Evolutionary conservation across 345 rosid genomes (phyloP).

Genomic region (Passiflora organensis): DNA sequence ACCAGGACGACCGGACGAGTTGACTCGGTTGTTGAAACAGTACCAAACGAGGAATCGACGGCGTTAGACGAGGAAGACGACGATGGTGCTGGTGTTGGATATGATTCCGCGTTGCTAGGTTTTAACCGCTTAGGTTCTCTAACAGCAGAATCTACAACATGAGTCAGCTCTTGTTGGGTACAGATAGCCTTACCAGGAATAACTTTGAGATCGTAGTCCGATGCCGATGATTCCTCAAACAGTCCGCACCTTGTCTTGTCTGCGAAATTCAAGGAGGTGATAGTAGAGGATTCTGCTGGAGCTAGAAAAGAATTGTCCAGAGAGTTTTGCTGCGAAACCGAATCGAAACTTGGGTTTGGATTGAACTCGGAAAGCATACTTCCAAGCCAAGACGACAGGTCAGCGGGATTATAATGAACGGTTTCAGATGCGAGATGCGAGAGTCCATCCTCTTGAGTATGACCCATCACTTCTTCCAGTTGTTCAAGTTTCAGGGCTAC

Average conservation of each 20-base stretch:
- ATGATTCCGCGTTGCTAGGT: conserved; percentile 3
- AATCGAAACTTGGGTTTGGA: conserved; percentile 27
- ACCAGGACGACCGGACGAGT: conserved; percentile 53
- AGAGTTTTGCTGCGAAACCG: not conserved
- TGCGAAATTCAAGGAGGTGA: conserved; percentile 32
- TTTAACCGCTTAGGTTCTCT: conserved; percentile 10
- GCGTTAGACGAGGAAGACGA: conserved; percentile 29
- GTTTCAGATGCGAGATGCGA: conserved; percentile 52
- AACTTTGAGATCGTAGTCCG: conserved; percentile 63
- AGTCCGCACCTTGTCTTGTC: not conserved
- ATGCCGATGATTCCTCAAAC: conserved; percentile 31
- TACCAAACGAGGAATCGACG: conserved; percentile 1
- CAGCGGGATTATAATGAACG: conserved; percentile 74
- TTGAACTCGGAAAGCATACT: conserved; percentile 62
- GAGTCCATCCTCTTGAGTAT: conserved; percentile 52
- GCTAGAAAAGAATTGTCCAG: conserved; percentile 28
- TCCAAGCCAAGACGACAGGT: conserved; percentile 62
- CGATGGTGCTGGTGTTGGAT: conserved; percentile 9
- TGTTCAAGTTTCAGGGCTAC: conserved; percentile 80
- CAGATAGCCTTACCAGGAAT: conserved; percentile 72
- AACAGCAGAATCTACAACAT: not conserved
- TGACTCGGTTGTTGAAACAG: conserved; percentile 20
- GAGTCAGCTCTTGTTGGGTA: not conserved
- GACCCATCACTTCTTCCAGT: conserved; percentile 62
- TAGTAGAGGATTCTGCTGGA: conserved; percentile 37